Conservation (phyloP, 768 basidiomycete species). For the Boletus tylopilopsis region DNA sequence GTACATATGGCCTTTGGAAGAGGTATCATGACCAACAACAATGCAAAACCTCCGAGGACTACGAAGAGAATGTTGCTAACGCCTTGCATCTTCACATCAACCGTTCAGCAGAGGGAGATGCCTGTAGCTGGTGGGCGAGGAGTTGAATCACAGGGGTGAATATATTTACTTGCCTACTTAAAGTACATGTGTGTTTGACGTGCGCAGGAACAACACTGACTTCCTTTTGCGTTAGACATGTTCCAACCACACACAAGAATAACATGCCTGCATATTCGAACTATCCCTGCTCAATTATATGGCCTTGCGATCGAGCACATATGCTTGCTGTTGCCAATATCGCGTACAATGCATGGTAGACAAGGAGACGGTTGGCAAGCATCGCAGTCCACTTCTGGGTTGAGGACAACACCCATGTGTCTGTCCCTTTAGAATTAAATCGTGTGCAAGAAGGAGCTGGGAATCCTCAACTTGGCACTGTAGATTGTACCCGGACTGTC, state of each 20-base stretch:
- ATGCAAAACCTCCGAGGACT: slow-evolving; percentile 35
- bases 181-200: too few species aligned
- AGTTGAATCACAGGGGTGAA: too few species aligned
- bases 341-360: too few species aligned
- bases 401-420: too few species aligned
- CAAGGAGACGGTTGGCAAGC: background rate
- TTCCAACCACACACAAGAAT: background rate
- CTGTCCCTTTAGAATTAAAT: background rate
- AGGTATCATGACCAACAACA: slow-evolving; percentile 42
- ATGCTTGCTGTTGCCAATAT: too few species aligned
- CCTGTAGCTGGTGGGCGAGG: background rate
- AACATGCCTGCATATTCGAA: background rate
- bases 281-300: background rate
- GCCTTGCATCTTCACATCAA: slow-evolving; percentile 5
- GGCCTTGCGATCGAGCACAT: too few species aligned
- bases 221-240: background rate
- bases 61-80: slow-evolving; percentile 20
- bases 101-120: background rate
- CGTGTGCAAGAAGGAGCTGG: background rate
- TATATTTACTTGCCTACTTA: too few species aligned
- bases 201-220: too few species aligned
- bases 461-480: too few species aligned
- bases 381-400: too few species aligned
- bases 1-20: slow-evolving; percentile 55
- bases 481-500: too few species aligned